phyloP scores from a whole-genome alignment of 2,329 filamentous ascomycete genomes.

The Penicillium expansum region DNA sequence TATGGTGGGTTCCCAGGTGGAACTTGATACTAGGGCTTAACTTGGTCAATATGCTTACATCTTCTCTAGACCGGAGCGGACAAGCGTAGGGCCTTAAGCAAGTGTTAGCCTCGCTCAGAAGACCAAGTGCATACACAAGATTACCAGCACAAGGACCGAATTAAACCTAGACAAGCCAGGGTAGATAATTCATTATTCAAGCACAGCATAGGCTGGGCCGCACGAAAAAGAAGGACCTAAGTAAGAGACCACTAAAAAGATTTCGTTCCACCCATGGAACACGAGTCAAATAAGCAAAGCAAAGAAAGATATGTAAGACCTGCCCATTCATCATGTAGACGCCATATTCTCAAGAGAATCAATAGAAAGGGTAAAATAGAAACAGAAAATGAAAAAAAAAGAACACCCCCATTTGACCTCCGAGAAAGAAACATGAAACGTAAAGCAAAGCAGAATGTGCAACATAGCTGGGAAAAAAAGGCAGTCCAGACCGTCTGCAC shows the following conservation, averaged over 20 bases:
- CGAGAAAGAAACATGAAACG: neutral
- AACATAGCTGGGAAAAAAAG: neutral
- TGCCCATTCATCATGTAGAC: conserved; percentile 5
- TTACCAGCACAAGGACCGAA: neutral
- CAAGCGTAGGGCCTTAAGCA: too few relatives aligned
- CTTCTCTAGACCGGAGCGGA: neutral
- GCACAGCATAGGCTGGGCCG: neutral
- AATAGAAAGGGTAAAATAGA: conserved; percentile 1
- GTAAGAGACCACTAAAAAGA: neutral
- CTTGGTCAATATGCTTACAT: neutral
- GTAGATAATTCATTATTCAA: conserved; percentile 6
- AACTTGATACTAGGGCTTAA: neutral
- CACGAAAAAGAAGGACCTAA: neutral
- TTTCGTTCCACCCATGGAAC: neutral
- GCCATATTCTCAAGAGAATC: conserved; percentile 5
- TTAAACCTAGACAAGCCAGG: neutral
- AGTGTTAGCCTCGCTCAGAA: too few relatives aligned
- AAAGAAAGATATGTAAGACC: conserved; percentile 4
- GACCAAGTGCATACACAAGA: neutral
- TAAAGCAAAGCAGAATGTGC: neutral
- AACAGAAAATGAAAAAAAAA: neutral
- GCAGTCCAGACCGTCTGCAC: neutral
- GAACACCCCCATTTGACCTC: conserved; percentile 1
- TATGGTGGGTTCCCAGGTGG: neutral
- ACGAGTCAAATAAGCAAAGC: neutral